These are phyloP conservation scores for Lumnitzera racemosa DNA, from an alignment of 345 rosid genomes.

Conservation along the genomic window DNA sequence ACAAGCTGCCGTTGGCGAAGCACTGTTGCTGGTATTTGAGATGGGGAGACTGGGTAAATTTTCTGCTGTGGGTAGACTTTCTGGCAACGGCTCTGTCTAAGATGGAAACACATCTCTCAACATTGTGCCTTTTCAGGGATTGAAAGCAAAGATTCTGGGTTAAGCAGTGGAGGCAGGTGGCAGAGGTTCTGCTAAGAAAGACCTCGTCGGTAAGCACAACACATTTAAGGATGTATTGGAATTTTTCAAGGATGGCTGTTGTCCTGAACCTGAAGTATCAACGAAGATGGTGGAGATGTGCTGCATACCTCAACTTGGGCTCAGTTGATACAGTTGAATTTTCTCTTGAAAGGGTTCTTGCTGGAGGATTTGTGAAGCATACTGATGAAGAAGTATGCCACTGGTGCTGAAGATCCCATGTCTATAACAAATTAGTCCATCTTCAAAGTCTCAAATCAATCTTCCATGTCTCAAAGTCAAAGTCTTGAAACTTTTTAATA, in stretches of 20 bases:
- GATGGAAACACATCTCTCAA: slow-evolving; percentile 30
- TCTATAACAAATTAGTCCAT: slow-evolving; percentile 8
- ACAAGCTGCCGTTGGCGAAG: slow-evolving; percentile 95
- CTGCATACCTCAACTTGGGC: slow-evolving; percentile 64
- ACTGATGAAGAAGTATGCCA: slow-evolving; percentile 44
- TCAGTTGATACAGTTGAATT: slow-evolving; percentile 76
- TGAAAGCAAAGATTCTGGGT: slow-evolving; percentile 50
- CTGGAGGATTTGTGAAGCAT: slow-evolving; percentile 76
- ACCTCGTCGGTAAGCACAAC: slow-evolving; percentile 75
- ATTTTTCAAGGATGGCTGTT: slow-evolving; percentile 60
- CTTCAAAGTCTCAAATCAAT: too few relatives aligned
- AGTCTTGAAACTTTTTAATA: too few relatives aligned
- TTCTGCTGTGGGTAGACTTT: slow-evolving; percentile 31
- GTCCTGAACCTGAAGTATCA: slow-evolving; percentile 42
- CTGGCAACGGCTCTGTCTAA: slow-evolving; percentile 17
- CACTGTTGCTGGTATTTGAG: slow-evolving; percentile 74
- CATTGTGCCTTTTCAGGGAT: slow-evolving; percentile 46
- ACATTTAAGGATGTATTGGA: slow-evolving; percentile 74
- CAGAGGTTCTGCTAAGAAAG: slow-evolving; percentile 89
- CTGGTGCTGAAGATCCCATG: slow-evolving; percentile 31
- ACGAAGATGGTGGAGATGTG: slow-evolving; percentile 61
- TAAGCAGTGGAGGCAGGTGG: slow-evolving; percentile 94
- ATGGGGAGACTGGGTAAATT: slow-evolving; percentile 62
- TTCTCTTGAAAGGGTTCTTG: slow-evolving; percentile 66
- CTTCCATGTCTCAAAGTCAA: too few relatives aligned